phyloP scores from a whole-genome alignment of 306 rosid genomes.

The Rosa persica region DNA sequence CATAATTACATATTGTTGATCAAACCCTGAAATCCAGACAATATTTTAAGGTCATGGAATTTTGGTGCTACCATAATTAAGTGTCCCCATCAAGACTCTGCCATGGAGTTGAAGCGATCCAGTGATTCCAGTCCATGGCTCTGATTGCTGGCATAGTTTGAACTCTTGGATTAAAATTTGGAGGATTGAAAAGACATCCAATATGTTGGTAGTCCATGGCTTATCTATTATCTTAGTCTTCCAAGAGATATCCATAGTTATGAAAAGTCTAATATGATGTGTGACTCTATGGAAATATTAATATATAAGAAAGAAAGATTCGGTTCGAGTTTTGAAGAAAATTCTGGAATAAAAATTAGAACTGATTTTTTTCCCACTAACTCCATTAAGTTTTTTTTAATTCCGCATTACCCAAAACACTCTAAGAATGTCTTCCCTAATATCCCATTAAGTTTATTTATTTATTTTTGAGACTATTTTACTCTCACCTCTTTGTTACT shows the following conservation, averaged over 20 bases:
- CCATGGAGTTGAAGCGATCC: neutral
- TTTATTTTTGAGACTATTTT: no score
- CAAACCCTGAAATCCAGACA: no score
- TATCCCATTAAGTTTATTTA: no score
- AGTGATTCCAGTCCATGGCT: neutral
- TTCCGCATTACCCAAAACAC: no score
- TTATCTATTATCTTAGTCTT: neutral
- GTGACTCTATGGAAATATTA: neutral
- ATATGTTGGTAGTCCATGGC: constrained; percentile 3
- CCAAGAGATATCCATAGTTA: neutral
- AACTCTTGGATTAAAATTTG: neutral
- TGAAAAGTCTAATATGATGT: neutral
- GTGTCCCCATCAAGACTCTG: neutral
- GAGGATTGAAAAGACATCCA: neutral
- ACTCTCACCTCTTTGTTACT: no score
- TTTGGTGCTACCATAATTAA: neutral
- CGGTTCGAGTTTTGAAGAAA: no score
- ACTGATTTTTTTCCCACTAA: no score
- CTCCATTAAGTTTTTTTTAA: no score
- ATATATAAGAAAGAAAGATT: no score
- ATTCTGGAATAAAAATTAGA: no score
- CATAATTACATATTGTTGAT: no score
- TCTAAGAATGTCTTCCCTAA: no score
- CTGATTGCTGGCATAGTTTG: neutral
- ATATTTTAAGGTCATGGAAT: neutral